A percentile compares a stretch with the other conserved stretches of the same genome.
Conservation (phyloP, 2,329 filamentous ascomycete genomes). For the Penicillium sp. region DNA sequence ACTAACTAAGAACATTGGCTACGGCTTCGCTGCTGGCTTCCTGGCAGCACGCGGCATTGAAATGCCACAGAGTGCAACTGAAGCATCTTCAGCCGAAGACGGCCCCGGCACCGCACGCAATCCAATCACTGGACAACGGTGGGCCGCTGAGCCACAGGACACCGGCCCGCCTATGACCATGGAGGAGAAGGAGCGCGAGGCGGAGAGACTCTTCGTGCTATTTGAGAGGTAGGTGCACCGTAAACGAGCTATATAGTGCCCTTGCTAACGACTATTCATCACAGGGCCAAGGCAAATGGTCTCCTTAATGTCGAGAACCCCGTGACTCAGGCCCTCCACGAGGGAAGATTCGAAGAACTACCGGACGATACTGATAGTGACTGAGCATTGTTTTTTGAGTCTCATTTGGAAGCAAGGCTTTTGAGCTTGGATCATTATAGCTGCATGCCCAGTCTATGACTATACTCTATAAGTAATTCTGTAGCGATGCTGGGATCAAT, state of each 20-base stretch:
- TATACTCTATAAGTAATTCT: not conserved
- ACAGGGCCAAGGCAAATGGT: constrained; percentile 67
- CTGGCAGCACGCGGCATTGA: constrained; percentile 79
- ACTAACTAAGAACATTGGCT: constrained; percentile 89
- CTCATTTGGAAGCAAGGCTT: not conserved
- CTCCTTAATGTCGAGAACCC: constrained; percentile 77
- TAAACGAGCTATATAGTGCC: too few species aligned
- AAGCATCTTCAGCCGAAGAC: constrained; percentile 47
- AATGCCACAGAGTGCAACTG: constrained; percentile 65
- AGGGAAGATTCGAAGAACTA: constrained; percentile 70
- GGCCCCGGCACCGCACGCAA: constrained; percentile 55
- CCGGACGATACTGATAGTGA: constrained; percentile 51
- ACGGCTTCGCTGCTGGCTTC: constrained; percentile 89
- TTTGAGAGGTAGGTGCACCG: constrained; percentile 68
- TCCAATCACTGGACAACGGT: constrained; percentile 80
- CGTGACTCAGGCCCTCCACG: constrained; percentile 64
- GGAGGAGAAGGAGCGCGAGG: constrained; percentile 89
- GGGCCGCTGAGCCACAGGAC: constrained; percentile 63
- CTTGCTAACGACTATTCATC: constrained; percentile 13
- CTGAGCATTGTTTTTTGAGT: not conserved
- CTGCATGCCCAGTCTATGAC: not conserved
- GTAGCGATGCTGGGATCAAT: not conserved
- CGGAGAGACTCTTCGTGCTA: constrained; percentile 81
- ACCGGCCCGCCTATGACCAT: constrained; percentile 73
- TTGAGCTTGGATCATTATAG: not conserved